A percentile compares a stretch with the other conserved stretches of the same genome.
Evolutionary conservation across 192 early-diverging fungal genomes (phyloP).

Genomic region (Backusella psychrophila): DNA sequence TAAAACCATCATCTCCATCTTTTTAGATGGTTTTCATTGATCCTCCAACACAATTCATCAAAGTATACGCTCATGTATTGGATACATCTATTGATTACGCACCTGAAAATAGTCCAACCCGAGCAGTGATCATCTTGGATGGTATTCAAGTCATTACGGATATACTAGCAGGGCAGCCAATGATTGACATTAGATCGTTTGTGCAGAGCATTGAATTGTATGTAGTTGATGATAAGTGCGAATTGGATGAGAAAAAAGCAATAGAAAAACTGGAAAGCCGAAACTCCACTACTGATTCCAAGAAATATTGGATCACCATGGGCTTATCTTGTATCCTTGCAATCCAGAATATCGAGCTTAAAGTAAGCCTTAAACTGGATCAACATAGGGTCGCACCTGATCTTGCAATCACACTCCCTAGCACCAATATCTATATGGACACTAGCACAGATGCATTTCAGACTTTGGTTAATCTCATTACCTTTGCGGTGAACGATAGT

Average conservation of each 20-base stretch:
- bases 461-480: slow-evolving; percentile 49
- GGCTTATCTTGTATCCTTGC: slow-evolving; percentile 8
- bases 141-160: slow-evolving; percentile 61
- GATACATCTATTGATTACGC: slow-evolving; percentile 62
- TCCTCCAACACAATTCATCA: slow-evolving; percentile 53
- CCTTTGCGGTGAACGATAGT: slow-evolving; percentile 37
- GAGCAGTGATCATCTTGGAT: slow-evolving; percentile 52
- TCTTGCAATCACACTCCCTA: background rate
- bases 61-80: slow-evolving; percentile 53
- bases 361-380: slow-evolving; percentile 19
- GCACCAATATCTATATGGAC: slow-evolving; percentile 48
- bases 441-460: slow-evolving; percentile 69
- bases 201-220: slow-evolving; percentile 51
- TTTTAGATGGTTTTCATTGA: slow-evolving; percentile 41
- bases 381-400: slow-evolving; percentile 6
- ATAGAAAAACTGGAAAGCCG: slow-evolving; percentile 29
- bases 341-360: slow-evolving; percentile 10
- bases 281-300: slow-evolving; percentile 18
- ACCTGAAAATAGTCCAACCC: slow-evolving; percentile 49
- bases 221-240: slow-evolving; percentile 46
- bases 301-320: slow-evolving; percentile 19
- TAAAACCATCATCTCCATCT: background rate
- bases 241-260: slow-evolving; percentile 15
- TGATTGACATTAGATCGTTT: slow-evolving; percentile 46
- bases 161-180: slow-evolving; percentile 61